Conservation (phyloP, 1,284 basidiomycete genomes). For the Ustilago bromivora region DNA sequence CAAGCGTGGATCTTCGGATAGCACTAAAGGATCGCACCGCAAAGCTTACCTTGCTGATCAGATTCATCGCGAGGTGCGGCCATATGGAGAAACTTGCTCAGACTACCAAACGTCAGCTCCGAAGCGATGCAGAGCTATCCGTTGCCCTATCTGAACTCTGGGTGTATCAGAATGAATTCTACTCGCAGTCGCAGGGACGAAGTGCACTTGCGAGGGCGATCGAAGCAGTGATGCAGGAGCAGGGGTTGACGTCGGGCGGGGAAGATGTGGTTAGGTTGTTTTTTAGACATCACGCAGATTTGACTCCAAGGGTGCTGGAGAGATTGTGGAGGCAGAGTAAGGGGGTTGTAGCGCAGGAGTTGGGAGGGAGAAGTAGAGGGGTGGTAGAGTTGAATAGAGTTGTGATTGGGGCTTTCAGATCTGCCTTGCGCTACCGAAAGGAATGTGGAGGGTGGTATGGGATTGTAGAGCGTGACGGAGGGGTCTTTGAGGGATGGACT, state of each 20-base stretch:
- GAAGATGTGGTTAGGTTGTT: conserved; percentile 86
- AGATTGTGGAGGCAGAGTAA: conserved; percentile 37
- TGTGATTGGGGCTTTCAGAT: conserved; percentile 77
- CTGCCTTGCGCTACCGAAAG: conserved; percentile 80
- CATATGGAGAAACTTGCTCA: conserved; percentile 78
- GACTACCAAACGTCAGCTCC: conserved; percentile 79
- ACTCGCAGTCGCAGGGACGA: conserved; percentile 18
- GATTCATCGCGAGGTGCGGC: conserved; percentile 75
- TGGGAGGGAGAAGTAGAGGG: conserved; percentile 23
- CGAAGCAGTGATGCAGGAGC: conserved; percentile 76
- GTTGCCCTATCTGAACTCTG: conserved; percentile 86
- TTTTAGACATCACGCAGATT: conserved; percentile 79
- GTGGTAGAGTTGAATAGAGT: conserved; percentile 78
- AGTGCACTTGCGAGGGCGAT: conserved; percentile 72
- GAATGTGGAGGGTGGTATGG: conserved; percentile 82
- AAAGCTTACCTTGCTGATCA: conserved; percentile 83
- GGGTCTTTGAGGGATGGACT: conserved; percentile 84
- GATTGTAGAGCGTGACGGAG: conserved; percentile 73
- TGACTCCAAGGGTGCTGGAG: conserved; percentile 36
- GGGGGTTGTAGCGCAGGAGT: conserved; percentile 22
- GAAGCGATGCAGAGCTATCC: conserved; percentile 88
- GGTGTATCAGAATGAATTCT: conserved; percentile 79
- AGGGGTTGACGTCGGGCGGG: conserved; percentile 46
- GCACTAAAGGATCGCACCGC: conserved; percentile 83
- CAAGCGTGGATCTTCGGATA: conserved; percentile 77